phyloP scores from a whole-genome alignment of 1,139 yeast genomes.

The Suhomyces bribrorum region DNA sequence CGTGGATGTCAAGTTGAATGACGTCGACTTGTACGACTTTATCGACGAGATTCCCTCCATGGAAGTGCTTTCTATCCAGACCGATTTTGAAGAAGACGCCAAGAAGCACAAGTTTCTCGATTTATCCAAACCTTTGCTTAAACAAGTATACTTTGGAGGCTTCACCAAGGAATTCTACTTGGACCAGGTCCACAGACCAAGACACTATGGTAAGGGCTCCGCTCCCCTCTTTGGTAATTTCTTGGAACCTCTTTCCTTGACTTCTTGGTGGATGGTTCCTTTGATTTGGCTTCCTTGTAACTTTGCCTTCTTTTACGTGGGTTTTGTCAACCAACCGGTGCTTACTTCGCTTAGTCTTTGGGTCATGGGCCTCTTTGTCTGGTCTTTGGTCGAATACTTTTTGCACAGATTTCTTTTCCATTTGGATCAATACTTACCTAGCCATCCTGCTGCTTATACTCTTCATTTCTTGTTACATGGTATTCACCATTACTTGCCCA shows the following conservation, averaged over 20 bases:
- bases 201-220: conserved; percentile 80
- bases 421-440: conserved; percentile 82
- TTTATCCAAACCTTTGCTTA: conserved; percentile 73
- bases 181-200: conserved; percentile 95
- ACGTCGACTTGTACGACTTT: conserved; percentile 42
- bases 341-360: conserved; percentile 45
- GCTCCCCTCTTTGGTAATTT: conserved; percentile 68
- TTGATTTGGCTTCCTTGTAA: conserved; percentile 83
- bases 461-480: conserved; percentile 92
- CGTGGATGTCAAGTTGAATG: conserved; percentile 41
- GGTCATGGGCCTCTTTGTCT: conserved; percentile 71
- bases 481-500: conserved; percentile 94
- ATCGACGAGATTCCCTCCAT: conserved; percentile 68
- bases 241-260: conserved; percentile 49
- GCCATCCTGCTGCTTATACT: conserved; percentile 70
- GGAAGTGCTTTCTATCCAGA: conserved; percentile 70
- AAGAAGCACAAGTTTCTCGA: conserved; percentile 84
- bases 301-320: conserved; percentile 45
- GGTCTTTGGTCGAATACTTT: conserved; percentile 89
- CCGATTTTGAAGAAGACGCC: conserved; percentile 73
- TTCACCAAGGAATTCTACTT: conserved; percentile 87
- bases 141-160: conserved; percentile 72
- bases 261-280: conserved; percentile 77
- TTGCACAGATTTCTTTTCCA: conserved; percentile 93
- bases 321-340: conserved; percentile 38